phyloP scores from a whole-genome alignment of 257 asterid genomes.

The Buddleja alternifolia region DNA sequence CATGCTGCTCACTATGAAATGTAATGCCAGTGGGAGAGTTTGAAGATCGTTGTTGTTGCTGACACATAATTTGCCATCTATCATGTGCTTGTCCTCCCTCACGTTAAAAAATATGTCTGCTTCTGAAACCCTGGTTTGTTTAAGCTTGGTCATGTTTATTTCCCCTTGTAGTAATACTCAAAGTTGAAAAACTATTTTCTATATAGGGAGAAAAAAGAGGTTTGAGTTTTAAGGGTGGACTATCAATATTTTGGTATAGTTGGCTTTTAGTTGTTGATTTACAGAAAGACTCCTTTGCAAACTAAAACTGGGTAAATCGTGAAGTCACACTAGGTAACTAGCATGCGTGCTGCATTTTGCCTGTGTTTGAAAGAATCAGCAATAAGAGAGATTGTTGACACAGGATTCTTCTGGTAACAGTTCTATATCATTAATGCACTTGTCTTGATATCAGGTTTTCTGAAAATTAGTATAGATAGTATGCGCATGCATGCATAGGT shows the following conservation, averaged over 20 bases:
- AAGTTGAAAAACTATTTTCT: background rate
- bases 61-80: background rate
- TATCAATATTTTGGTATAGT: background rate
- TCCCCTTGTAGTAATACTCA: background rate
- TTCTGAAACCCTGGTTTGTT: background rate
- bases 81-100: background rate
- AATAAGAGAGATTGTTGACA: background rate
- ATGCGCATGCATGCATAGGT: background rate
- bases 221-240: background rate
- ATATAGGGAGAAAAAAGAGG: background rate
- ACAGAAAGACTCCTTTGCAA: background rate
- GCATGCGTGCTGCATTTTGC: background rate
- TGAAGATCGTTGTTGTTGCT: background rate
- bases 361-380: background rate
- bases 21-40: background rate
- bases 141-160: background rate
- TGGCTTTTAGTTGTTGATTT: background rate
- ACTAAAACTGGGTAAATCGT: background rate
- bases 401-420: too few relatives aligned
- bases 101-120: background rate
- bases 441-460: background rate
- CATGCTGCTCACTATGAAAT: slow-evolving; percentile 16
- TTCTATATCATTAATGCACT: background rate
- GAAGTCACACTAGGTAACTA: background rate
- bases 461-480: background rate